A percentile compares a stretch with the other conserved stretches of the same genome.
Conservation (phyloP, 495 filamentous ascomycete species). For the Mytilinidion resinicola region DNA sequence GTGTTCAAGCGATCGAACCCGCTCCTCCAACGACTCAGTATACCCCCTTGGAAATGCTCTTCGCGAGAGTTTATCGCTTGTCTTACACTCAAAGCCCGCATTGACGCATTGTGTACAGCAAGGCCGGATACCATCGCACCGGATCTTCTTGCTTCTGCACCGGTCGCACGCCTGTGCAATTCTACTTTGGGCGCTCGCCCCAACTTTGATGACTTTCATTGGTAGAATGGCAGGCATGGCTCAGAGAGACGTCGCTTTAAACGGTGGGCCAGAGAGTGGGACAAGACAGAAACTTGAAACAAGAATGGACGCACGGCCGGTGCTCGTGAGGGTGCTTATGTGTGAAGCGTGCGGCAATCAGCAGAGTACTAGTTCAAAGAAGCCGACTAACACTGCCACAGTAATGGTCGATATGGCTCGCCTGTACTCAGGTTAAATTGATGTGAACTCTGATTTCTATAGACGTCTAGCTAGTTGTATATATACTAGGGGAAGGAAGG, state of each 20-base stretch:
- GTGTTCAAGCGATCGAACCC: constrained; percentile 73
- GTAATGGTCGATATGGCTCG: no score
- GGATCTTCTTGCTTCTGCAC: constrained; percentile 64
- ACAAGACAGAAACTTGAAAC: no score
- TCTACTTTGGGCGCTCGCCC: constrained; percentile 79
- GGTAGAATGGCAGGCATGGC: constrained; percentile 97
- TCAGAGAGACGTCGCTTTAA: constrained; percentile 32
- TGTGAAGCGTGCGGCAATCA: no score
- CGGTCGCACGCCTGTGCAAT: constrained; percentile 98
- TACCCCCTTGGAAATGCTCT: constrained; percentile 94
- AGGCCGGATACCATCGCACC: constrained; percentile 91
- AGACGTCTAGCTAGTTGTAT: no score
- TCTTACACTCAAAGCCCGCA: constrained; percentile 98
- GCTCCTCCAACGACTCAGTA: constrained; percentile 93
- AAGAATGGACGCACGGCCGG: no score
- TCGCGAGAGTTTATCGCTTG: constrained; percentile 93
- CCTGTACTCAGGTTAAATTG: no score
- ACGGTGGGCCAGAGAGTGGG: neutral
- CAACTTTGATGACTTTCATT: constrained; percentile 99
- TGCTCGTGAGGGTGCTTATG: no score
- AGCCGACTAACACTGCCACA: no score
- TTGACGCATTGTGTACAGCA: constrained; percentile 94
- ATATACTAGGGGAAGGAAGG: no score
- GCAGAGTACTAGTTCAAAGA: no score
- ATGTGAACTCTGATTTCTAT: no score